phyloP scores from a whole-genome alignment of 768 basidiomycete species.

The Boletus subparvulus region DNA sequence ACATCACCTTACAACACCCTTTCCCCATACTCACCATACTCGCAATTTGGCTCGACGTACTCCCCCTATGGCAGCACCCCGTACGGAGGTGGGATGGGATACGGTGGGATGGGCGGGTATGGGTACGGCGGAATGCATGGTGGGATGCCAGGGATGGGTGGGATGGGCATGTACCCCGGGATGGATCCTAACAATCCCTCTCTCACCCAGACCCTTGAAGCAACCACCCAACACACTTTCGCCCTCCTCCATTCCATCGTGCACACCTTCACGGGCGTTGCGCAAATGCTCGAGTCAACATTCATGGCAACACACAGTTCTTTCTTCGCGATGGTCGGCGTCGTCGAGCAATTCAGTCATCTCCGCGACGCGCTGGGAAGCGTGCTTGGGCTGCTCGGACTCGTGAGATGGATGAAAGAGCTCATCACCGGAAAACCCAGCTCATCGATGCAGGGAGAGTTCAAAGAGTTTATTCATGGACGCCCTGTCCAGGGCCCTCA shows the following conservation, averaged over 20 bases:
- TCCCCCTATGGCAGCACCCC: constrained; percentile 33
- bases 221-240: constrained; percentile 90
- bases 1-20: constrained; percentile 47
- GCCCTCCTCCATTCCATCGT: constrained; percentile 92
- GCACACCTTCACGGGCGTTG: constrained; percentile 90
- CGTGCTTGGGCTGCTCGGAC: constrained; percentile 88
- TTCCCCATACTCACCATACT: constrained; percentile 47
- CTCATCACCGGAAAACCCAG: constrained; percentile 48
- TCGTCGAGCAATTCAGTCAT: constrained; percentile 92
- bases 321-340: constrained; percentile 96
- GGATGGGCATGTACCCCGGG: constrained; percentile 38
- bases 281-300: constrained; percentile 96
- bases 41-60: constrained; percentile 37
- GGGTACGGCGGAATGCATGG: constrained; percentile 43
- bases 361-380: constrained; percentile 91
- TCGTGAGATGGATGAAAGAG: constrained; percentile 82
- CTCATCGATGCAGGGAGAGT: constrained; percentile 59
- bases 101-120: constrained; percentile 46
- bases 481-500: constrained; percentile 52
- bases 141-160: constrained; percentile 40
- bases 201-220: constrained; percentile 84
- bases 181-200: constrained; percentile 56
- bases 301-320: constrained; percentile 97
- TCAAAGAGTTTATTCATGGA: constrained; percentile 73
- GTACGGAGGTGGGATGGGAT: constrained; percentile 36